Evolutionary conservation across 179 eudicot genomes (phyloP).

Genomic region (Gypsophila paniculata): DNA sequence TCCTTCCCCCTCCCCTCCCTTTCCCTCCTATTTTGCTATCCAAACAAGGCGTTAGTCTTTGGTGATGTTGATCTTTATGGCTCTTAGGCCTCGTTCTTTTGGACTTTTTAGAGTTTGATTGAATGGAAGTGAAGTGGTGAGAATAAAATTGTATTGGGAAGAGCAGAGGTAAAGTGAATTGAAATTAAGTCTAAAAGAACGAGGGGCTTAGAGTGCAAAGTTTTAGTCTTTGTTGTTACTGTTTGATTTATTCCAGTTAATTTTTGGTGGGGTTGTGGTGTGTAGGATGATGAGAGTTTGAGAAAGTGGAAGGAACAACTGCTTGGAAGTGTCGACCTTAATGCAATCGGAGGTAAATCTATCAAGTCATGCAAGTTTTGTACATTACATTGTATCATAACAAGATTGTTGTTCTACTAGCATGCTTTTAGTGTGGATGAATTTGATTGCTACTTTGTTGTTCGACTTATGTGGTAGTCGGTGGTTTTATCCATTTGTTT

Average conservation of each 20-base stretch:
- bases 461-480: slow-evolving; percentile 7
- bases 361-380: neutral
- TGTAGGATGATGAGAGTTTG: slow-evolving; percentile 93
- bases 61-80: too few relatives aligned
- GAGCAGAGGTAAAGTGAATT: too few relatives aligned
- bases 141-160: too few relatives aligned
- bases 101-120: too few relatives aligned
- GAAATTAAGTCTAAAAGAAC: too few relatives aligned
- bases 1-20: too few relatives aligned
- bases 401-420: neutral
- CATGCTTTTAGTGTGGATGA: neutral
- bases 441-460: neutral
- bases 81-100: too few relatives aligned
- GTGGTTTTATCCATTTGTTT: too few relatives aligned
- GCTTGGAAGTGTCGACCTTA: slow-evolving; percentile 79
- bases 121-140: too few relatives aligned
- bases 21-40: too few relatives aligned
- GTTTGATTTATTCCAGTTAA: neutral
- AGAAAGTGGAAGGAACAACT: slow-evolving; percentile 97
- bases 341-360: slow-evolving; percentile 68
- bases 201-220: neutral
- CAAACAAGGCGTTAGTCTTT: too few relatives aligned
- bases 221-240: slow-evolving; percentile 7
- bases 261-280: neutral
- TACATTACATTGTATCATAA: neutral